Base-by-base conservation (phyloP, 331 rosid species). In the Prunus yedoensis region DNA sequence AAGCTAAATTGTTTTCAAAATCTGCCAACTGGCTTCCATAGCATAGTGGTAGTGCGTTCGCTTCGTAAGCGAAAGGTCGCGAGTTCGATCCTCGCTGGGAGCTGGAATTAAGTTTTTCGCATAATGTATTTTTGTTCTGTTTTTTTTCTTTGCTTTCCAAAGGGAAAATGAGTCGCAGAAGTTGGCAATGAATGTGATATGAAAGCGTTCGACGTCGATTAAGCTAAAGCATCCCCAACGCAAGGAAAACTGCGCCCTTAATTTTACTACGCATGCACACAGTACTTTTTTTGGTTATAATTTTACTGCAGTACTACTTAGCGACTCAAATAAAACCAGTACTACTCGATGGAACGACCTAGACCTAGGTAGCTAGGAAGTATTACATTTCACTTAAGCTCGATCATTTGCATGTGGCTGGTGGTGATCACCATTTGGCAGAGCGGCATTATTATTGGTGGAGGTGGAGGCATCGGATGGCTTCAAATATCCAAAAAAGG, bases 41-140 rank as follows among this genome's bases (percentile, higher is more conserved):
- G 97, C 97, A 92, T 89, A 93, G 97, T 91, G 97, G 98, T 91
- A 93, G 97, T 93, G 98, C 96, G 94, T 89, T 93, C 92, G 94
- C 98, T 91, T 93, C 96, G 92, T 93, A 94, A 94, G 97, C 89
- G 92, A 88, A 92, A 94, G 96, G 96, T 90, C 96, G 95, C 84
- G 97, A 94, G 99, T 94, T 94, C 97, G 93, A 89, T 88, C 91
- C 95, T 89, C 95, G 85, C 89, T 73, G 68, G 77, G 77, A 73
- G 77, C 68, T 73, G 1, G 46, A 1, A 10, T 47, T 47, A 2
- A 12, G 5, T 14, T 47, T 47, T 47, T 12, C 13, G 1, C 2
- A 21, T 21, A 21, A 0, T 3, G 12, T 12, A 3, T 2, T 5
- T 4, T 12, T 20, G 12, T 20, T 18, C 0, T 9, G 21, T 41